Evolutionary conservation across 768 basidiomycete species (phyloP).

Genomic region (Russula vinacea): DNA sequence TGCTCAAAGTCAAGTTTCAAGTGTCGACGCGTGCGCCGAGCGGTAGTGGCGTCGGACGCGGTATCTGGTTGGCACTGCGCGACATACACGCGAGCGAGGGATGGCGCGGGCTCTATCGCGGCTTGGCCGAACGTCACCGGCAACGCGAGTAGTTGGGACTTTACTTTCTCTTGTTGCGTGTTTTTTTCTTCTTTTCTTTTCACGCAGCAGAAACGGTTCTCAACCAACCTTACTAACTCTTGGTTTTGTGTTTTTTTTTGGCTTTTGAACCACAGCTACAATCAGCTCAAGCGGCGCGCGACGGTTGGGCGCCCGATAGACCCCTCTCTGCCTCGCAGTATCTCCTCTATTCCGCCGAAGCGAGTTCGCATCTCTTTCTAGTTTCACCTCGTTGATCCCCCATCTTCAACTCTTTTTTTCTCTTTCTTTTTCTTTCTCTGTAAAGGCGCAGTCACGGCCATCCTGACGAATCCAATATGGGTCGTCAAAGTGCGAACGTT

Average conservation of each 20-base stretch:
- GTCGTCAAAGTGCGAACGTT: conserved; percentile 98
- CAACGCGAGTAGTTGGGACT: conserved; percentile 94
- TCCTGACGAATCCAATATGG: conserved; percentile 98
- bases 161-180: conserved; percentile 96
- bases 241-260: too few relatives aligned
- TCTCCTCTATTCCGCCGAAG: conserved; percentile 89
- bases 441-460: conserved; percentile 85
- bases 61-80: conserved; percentile 72
- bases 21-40: conserved; percentile 64
- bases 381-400: conserved; percentile 5
- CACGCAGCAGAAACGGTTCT: too few relatives aligned
- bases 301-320: conserved; percentile 62
- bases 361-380: conserved; percentile 67
- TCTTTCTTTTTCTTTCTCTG: conserved; percentile 30
- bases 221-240: too few relatives aligned
- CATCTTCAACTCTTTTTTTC: conserved; percentile 13
- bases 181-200: not conserved
- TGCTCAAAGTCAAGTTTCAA: conserved; percentile 92
- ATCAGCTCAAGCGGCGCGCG: conserved; percentile 84
- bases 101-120: conserved; percentile 84
- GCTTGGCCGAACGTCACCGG: conserved; percentile 89
- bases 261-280: conserved; percentile 63
- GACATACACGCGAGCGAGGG: conserved; percentile 75
- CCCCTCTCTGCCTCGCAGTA: conserved; percentile 74
- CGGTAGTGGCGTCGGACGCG: conserved; percentile 58